phyloP scores from a whole-genome alignment of 192 early-diverging fungal genomes.

The Entomortierella chlamydospora region DNA sequence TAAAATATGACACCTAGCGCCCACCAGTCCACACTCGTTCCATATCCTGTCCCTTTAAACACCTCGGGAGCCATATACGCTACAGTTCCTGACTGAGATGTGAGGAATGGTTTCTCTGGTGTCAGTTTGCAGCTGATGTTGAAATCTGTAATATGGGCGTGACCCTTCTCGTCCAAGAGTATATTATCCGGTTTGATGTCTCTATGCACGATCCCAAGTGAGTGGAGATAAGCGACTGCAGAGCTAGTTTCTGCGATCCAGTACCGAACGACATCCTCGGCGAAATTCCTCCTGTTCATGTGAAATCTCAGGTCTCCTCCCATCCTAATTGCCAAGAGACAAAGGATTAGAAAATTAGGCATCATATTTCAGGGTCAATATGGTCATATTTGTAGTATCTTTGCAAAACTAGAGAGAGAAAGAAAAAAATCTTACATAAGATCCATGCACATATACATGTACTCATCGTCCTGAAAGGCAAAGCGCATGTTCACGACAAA shows the following conservation, averaged over 20 bases:
- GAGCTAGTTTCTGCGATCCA: constrained; percentile 91
- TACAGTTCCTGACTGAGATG: constrained; percentile 89
- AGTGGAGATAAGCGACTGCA: constrained; percentile 86
- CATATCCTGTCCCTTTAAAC: constrained; percentile 79
- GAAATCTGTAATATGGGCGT: constrained; percentile 94
- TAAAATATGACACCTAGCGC: constrained; percentile 90
- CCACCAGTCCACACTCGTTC: constrained; percentile 97
- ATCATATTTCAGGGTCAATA: no score
- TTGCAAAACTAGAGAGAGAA: background rate
- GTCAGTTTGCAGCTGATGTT: constrained; percentile 87
- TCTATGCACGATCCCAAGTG: constrained; percentile 83
- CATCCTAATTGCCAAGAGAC: constrained; percentile 57
- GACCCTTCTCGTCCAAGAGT: constrained; percentile 79
- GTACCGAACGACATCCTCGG: constrained; percentile 82
- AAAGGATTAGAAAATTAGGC: background rate
- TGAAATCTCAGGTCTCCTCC: constrained; percentile 90
- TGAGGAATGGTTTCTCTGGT: constrained; percentile 70
- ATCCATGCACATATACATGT: constrained; percentile 91
- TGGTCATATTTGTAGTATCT: no score
- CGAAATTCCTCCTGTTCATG: constrained; percentile 72
- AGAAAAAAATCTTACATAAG: constrained; percentile 70
- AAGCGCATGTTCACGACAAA: constrained; percentile 82
- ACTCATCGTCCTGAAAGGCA: constrained; percentile 93
- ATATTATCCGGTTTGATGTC: constrained; percentile 97
- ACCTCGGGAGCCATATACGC: constrained; percentile 94